Evolutionary conservation across 352 stramenopile genomes (phyloP), one percentile per base, ranked within the genome.

Genomic region (Phytophthora chlamydospora): DNA sequence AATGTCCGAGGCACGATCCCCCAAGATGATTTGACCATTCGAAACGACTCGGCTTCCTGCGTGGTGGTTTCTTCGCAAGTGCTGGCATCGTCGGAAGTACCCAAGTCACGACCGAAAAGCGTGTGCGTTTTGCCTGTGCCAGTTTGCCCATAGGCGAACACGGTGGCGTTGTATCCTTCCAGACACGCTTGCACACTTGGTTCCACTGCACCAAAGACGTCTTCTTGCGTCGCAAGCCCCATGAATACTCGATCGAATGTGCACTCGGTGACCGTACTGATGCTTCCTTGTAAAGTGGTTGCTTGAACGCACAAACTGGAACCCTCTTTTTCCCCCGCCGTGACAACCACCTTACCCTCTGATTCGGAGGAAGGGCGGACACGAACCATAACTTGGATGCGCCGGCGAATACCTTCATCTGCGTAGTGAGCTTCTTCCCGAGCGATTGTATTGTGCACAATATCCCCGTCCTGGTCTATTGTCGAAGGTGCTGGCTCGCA

Each of bases 61-160:
- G 46, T 35, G 10, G 1, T 45, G 16, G 14, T 29, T 33, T 7
- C 51, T 24, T 39, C 13, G 6, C 32, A 4, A 7, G 11, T 8
- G n/a, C 44, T 33, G 32, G 42, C 50, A 10, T 52, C 17, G 32
- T 40, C 24, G 2, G 19, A 33, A 4, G 33, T 35, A n/a, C 54
- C 60, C 16, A 66, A 56, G 33, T 84, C 73, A 35, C 76, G 69
- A 2, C 93, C 93, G 48, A 96, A 93, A 39, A 98, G 91, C 14
- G 92, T 98, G 67, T 97, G 85, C 0, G 93, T 98, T 58, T 98
- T 98, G 6, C 92, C 93, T 4, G 88, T 93, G 2, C 89, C 89
- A 0, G 92, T 98, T 59, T 95, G 88, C 9, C 93, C 91, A 52
- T 98, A 98, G 1, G 88, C 89, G 50, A 98, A 98, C 12, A 98